Conservation (phyloP, 352 stramenopile species). For the Halophytophthora batemanensis region DNA sequence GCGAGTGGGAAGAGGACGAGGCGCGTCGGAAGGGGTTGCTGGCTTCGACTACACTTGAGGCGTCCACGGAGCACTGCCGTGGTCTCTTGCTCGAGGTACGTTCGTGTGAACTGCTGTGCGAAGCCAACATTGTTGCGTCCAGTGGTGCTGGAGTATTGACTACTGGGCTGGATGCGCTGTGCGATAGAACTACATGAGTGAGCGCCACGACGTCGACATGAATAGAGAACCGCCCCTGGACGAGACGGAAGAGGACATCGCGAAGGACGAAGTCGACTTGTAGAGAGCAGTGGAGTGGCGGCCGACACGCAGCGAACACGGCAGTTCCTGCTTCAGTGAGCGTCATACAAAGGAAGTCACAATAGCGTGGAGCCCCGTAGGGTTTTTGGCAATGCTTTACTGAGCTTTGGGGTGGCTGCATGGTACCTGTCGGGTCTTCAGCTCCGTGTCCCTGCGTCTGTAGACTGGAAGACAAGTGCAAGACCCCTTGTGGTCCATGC, state of each 20-base stretch:
- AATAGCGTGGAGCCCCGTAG: too few species aligned
- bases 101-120: not conserved
- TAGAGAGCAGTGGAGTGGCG: constrained; percentile 12
- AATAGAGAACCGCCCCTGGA: constrained; percentile 31
- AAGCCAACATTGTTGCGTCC: not conserved
- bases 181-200: constrained; percentile 67
- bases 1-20: constrained; percentile 79
- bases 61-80: constrained; percentile 55
- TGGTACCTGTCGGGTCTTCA: too few species aligned
- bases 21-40: constrained; percentile 58
- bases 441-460: too few species aligned
- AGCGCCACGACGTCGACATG: constrained; percentile 67
- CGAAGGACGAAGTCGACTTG: constrained; percentile 29
- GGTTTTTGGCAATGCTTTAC: too few species aligned
- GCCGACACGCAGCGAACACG: not conserved
- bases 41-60: constrained; percentile 50
- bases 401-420: too few species aligned
- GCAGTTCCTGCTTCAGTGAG: too few species aligned
- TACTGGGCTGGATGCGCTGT: constrained; percentile 2
- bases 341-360: too few species aligned
- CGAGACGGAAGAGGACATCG: constrained; percentile 33
- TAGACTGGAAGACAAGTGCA: too few species aligned
- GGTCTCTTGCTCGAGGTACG: constrained; percentile 67
- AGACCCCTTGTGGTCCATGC: too few species aligned
- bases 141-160: constrained; percentile 6